phyloP scores from a whole-genome alignment of 345 rosid species.

The Theobroma cacao region DNA sequence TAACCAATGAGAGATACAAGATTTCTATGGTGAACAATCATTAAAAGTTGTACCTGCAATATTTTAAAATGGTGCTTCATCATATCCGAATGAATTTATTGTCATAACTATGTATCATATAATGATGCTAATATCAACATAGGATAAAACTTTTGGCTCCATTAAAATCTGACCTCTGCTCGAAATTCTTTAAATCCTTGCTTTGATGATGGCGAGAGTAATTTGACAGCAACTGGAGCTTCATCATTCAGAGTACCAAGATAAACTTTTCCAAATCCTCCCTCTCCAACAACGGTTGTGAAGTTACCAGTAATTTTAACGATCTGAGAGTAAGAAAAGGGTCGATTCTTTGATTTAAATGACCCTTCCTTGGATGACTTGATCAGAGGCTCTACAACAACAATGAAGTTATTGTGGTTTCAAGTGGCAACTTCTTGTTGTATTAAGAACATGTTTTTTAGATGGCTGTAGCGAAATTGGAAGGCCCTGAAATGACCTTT shows the following conservation, averaged over 20 bases:
- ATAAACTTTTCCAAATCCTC: constrained; percentile 15
- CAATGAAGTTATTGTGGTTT: not conserved
- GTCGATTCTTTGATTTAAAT: constrained; percentile 12
- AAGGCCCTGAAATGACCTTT: too few species aligned
- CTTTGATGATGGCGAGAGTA: not conserved
- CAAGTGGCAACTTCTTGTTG: not conserved
- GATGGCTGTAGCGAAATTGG: too few species aligned
- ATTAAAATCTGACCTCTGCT: constrained; percentile 7
- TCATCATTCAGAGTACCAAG: constrained; percentile 5
- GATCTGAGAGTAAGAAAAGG: constrained; percentile 24
- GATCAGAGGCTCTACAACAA: not conserved
- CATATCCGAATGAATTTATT: not conserved
- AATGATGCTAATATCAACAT: not conserved
- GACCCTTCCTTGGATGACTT: not conserved
- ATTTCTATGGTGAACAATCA: constrained; percentile 11
- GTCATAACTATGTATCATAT: not conserved
- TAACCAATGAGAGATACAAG: constrained; percentile 5
- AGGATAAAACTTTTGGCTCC: too few species aligned
- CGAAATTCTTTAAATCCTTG: constrained; percentile 10
- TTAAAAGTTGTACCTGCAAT: constrained; percentile 7
- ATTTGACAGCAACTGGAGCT: constrained; percentile 13
- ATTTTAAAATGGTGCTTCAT: not conserved
- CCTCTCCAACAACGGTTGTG: not conserved
- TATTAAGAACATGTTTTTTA: too few species aligned
- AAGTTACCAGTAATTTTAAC: not conserved